Conservation (phyloP, 2,329 filamentous ascomycete species). For the Triangularia setosa region DNA sequence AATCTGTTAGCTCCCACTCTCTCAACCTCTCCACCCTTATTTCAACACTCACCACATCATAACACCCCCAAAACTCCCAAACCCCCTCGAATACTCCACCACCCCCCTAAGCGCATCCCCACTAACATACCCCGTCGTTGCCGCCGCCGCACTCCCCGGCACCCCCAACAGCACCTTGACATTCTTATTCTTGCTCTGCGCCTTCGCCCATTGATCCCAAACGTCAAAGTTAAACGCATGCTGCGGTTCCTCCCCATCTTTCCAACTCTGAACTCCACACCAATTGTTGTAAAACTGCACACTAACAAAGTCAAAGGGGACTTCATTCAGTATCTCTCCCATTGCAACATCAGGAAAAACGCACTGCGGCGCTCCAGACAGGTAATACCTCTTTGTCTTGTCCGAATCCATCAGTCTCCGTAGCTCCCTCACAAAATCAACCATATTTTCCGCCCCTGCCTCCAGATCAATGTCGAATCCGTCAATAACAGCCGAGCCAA, state of each 20-base stretch:
- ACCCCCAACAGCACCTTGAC: conserved; percentile 61
- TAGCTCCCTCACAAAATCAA: conserved; percentile 56
- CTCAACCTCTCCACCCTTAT: background rate
- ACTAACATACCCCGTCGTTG: conserved; percentile 53
- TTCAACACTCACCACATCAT: conserved; percentile 49
- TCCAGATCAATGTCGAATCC: conserved; percentile 79
- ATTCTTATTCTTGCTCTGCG: conserved; percentile 51
- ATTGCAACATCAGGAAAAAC: conserved; percentile 60
- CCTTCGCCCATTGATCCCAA: conserved; percentile 65
- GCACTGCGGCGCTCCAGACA: conserved; percentile 67
- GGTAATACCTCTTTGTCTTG: conserved; percentile 51
- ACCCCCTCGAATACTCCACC: conserved; percentile 51
- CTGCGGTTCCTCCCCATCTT: conserved; percentile 41
- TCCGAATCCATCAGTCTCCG: conserved; percentile 52
- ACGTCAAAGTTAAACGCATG: conserved; percentile 61
- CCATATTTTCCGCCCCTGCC: conserved; percentile 54
- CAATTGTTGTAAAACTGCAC: conserved; percentile 69
- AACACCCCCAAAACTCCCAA: conserved; percentile 59
- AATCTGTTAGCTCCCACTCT: conserved; percentile 27
- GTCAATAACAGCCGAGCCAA: conserved; percentile 62
- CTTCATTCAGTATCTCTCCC: conserved; percentile 51
- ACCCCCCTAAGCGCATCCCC: conserved; percentile 45
- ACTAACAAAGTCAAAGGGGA: conserved; percentile 57
- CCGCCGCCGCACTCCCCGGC: conserved; percentile 52
- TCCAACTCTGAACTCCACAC: conserved; percentile 56